Percentiles rank a stretch among this genome's conserved stretches.
phyloP scores from a whole-genome alignment of 2,329 filamentous ascomycete genomes.

The Gnomoniopsis sp. region DNA sequence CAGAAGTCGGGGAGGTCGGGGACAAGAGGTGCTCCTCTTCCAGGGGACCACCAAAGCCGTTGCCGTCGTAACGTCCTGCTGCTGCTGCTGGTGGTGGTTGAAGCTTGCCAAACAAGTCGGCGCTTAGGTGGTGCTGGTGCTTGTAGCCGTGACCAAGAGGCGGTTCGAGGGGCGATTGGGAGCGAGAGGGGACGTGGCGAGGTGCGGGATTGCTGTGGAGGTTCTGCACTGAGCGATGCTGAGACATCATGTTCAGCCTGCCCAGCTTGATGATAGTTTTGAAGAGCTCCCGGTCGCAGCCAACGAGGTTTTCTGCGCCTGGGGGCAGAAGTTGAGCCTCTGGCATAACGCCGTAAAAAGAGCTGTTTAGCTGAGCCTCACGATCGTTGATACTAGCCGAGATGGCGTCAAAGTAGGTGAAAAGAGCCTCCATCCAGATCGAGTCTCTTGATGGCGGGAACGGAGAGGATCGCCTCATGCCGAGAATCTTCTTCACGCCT shows the following conservation, averaged over 20 bases:
- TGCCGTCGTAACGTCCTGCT: slow-evolving; percentile 68
- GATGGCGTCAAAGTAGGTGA: slow-evolving; percentile 93
- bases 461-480: slow-evolving; percentile 60
- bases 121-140: slow-evolving; percentile 27
- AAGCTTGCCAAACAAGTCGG: slow-evolving; percentile 24
- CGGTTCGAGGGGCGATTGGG: slow-evolving; percentile 38
- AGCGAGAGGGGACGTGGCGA: slow-evolving; percentile 25
- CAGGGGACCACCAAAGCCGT: slow-evolving; percentile 57
- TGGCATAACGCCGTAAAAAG: slow-evolving; percentile 55
- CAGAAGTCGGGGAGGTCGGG: slow-evolving; percentile 37
- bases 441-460: slow-evolving; percentile 62
- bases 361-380: slow-evolving; percentile 73
- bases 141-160: slow-evolving; percentile 42
- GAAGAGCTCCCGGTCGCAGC: slow-evolving; percentile 84
- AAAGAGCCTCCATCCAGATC: slow-evolving; percentile 88
- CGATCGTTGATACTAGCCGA: slow-evolving; percentile 89
- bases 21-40: slow-evolving; percentile 53
- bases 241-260: slow-evolving; percentile 78
- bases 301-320: slow-evolving; percentile 78
- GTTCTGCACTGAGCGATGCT: slow-evolving; percentile 56
- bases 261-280: slow-evolving; percentile 81
- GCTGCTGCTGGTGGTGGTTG: no score
- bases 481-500: slow-evolving; percentile 85
- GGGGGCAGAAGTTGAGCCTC: slow-evolving; percentile 50
- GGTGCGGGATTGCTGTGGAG: slow-evolving; percentile 22